These are phyloP conservation scores for Candida mesenterica DNA, from an alignment of 1,139 yeast genomes.

Conservation along the genomic window DNA sequence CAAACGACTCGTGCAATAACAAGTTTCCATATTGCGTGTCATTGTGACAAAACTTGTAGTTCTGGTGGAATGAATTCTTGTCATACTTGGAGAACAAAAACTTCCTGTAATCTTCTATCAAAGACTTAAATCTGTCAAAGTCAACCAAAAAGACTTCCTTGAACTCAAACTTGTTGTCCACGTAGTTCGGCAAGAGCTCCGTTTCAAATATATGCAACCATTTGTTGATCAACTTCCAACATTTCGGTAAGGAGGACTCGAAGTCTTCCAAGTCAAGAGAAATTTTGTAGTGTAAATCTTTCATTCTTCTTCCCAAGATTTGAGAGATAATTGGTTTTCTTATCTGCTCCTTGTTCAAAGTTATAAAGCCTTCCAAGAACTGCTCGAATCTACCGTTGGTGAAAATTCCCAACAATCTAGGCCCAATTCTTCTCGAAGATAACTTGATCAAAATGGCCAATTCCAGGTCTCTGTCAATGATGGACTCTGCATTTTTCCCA, in stretches of 20 bases:
- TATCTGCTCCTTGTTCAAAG: conserved; percentile 70
- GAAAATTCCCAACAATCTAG: conserved; percentile 83
- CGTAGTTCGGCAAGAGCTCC: conserved; percentile 30
- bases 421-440: conserved; percentile 80
- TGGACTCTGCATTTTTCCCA: conserved; percentile 85
- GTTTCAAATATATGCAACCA: conserved; percentile 65
- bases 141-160: conserved; percentile 47
- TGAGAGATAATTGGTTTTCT: conserved; percentile 74
- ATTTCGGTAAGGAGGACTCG: conserved; percentile 44
- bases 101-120: conserved; percentile 49
- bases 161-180: conserved; percentile 28
- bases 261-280: conserved; percentile 53
- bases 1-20: conserved; percentile 46
- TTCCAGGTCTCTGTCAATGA: conserved; percentile 85
- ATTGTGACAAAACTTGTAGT: conserved; percentile 83
- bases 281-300: conserved; percentile 83
- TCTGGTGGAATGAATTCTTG: conserved; percentile 39
- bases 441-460: conserved; percentile 69
- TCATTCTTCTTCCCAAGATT: conserved; percentile 94
- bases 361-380: conserved; percentile 75
- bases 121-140: conserved; percentile 48
- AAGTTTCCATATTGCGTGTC: conserved; percentile 96
- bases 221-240: conserved; percentile 68
- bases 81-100: conserved; percentile 64
- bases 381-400: conserved; percentile 91